Base-by-base conservation (phyloP, 306 rosid genomes). In the Dryas octopetala region DNA sequence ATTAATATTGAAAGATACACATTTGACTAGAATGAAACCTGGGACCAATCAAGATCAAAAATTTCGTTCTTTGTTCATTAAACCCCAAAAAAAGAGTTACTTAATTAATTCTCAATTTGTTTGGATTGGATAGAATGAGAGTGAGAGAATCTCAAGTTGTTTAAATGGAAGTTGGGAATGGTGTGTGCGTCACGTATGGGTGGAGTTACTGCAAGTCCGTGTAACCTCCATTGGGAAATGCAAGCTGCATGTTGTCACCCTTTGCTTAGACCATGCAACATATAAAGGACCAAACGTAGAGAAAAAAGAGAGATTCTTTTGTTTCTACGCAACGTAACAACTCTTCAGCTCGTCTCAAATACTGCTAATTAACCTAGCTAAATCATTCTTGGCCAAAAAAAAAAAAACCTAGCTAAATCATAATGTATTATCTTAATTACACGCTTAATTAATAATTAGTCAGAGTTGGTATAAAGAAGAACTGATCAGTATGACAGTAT, bases 111-210 rank as follows among this genome's bases (percentile, higher is more conserved):
- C 7, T 9, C 4, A 0, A 15, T 8, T 16, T 68, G 49, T 65
- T 32, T 32, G 38, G 52, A 44, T 50, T 70, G 74, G 50, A n/a
- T 52, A 69, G 48, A 52, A 52, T 38, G 49, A 16, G 38, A 32
- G 38, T 32, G 38, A 32, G 38, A 2, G 73, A 69, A 69, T 69
- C 43, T 49, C 13, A 28, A 28, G 0, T 23, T 5, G 26, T 40
- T 47, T 48, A 52, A 5, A 7, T 44, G 12, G 45, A 9, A 60
- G 47, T 46, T 45, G 54, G 66, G 75, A 57, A 59, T 60, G 59
- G 12, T 73, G 68, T 73, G 76, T 60, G 68, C 76, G 48, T 73
- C 58, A 73, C 68, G 59, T 60, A 47, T 47, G 58, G 19, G 49
- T 45, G 44, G 55, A 10, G 75, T 62, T n/a, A 4, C 66, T 66